phyloP scores from a whole-genome alignment of 2,329 filamentous ascomycete species.

The Phoma sp. region DNA sequence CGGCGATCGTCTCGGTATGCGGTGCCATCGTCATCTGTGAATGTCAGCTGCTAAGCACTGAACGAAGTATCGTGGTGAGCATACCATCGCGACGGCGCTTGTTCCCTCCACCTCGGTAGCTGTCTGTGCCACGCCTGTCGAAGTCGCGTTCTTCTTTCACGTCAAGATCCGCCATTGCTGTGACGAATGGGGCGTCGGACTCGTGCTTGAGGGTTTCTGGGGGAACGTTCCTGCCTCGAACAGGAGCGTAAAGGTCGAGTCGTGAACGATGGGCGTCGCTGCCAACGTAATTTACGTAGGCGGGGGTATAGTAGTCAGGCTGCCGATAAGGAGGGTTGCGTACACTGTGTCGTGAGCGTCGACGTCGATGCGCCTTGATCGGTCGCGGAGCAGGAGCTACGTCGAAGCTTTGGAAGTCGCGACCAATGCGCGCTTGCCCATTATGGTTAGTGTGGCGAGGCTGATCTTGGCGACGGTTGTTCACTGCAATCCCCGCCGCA shows the following conservation, averaged over 20 bases:
- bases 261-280: slow-evolving; percentile 11
- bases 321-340: slow-evolving; percentile 11
- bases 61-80: neutral
- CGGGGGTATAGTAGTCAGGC: slow-evolving; percentile 1
- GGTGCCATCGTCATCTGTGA: slow-evolving; percentile 39
- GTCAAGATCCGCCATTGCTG: slow-evolving; percentile 41
- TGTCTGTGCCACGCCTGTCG: slow-evolving; percentile 38
- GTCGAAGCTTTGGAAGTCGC: slow-evolving; percentile 27
- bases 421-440: slow-evolving; percentile 17
- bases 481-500: neutral
- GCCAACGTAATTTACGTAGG: slow-evolving; percentile 5
- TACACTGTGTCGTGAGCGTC: slow-evolving; percentile 12
- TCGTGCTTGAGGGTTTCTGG: slow-evolving; percentile 20
- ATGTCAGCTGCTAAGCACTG: neutral
- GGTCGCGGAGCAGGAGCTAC: slow-evolving; percentile 24
- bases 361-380: slow-evolving; percentile 25
- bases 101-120: slow-evolving; percentile 34
- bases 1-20: slow-evolving; percentile 41
- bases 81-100: slow-evolving; percentile 46
- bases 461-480: slow-evolving; percentile 5
- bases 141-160: slow-evolving; percentile 37
- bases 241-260: slow-evolving; percentile 14
- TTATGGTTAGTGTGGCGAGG: slow-evolving; percentile 17
- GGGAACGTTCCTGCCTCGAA: slow-evolving; percentile 13
- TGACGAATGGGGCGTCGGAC: slow-evolving; percentile 18